phyloP scores from a whole-genome alignment of 352 stramenopile species.

The Phytophthora agathidicida region DNA sequence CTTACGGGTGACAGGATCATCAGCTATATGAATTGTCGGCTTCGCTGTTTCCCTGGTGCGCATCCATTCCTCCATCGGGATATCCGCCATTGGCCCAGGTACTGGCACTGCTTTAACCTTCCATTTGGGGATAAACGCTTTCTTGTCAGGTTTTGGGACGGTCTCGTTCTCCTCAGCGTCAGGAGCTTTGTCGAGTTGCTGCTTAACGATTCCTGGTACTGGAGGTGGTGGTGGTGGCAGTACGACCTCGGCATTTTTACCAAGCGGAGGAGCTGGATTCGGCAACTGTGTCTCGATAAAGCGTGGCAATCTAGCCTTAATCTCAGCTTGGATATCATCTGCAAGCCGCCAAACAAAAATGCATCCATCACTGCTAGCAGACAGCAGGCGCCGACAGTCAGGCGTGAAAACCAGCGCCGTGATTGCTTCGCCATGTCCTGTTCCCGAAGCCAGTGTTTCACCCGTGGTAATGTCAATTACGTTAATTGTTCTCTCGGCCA shows the following conservation, averaged over 20 bases:
- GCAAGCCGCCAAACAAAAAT: constrained; percentile 90
- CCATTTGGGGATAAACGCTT: no score
- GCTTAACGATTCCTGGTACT: background rate
- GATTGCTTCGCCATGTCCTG: constrained; percentile 85
- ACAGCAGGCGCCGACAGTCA: constrained; percentile 88
- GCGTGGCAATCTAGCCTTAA: constrained; percentile 60
- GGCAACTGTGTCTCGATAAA: constrained; percentile 36
- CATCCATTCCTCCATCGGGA: no score
- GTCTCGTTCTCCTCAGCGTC: no score
- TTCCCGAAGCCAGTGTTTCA: constrained; percentile 75
- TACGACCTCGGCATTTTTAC: background rate
- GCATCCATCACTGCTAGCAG: constrained; percentile 81
- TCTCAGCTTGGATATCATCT: constrained; percentile 72
- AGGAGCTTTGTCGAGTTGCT: no score
- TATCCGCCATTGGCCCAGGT: no score
- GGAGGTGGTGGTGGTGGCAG: constrained; percentile 42
- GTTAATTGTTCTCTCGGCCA: constrained; percentile 87
- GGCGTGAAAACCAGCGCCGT: constrained; percentile 86
- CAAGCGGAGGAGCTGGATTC: constrained; percentile 34
- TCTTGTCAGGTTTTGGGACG: no score
- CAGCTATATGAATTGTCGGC: no score
- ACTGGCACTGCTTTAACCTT: no score
- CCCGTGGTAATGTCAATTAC: constrained; percentile 84
- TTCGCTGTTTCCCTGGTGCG: no score
- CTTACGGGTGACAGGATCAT: no score